Evolutionary conservation across 768 basidiomycete genomes (phyloP).

Genomic region (Collybiopsis confluens): DNA sequence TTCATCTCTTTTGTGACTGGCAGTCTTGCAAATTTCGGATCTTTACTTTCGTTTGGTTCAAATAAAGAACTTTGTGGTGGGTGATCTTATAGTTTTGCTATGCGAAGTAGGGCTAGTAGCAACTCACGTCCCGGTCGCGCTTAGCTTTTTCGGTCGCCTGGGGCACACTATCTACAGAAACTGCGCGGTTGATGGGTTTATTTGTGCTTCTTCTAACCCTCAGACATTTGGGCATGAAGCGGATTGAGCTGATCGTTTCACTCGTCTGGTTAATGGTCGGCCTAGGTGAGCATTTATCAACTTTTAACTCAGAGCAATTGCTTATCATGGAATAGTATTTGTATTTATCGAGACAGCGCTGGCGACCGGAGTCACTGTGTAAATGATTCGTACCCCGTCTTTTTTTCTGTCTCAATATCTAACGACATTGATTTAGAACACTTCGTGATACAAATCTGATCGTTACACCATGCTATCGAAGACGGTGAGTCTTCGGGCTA

Average conservation of each 20-base stretch:
- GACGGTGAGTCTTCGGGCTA: constrained; percentile 17
- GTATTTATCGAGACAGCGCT: constrained; percentile 36
- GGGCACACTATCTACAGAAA: constrained; percentile 37
- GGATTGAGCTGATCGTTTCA: constrained; percentile 27
- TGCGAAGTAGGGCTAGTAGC: no score
- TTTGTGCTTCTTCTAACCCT: constrained; percentile 32
- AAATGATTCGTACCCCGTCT: constrained; percentile 8
- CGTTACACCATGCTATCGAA: constrained; percentile 26
- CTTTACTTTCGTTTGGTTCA: constrained; percentile 22
- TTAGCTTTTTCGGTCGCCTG: constrained; percentile 42
- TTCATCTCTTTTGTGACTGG: constrained; percentile 26
- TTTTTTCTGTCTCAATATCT: not conserved
- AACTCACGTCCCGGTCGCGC: not conserved
- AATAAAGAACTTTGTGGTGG: constrained; percentile 16
- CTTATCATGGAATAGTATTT: constrained; percentile 22
- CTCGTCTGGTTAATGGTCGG: constrained; percentile 26
- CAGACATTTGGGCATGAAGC: constrained; percentile 21
- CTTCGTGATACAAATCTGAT: constrained; percentile 17
- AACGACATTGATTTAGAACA: constrained; percentile 7
- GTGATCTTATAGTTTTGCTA: not conserved
- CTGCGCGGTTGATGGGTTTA: constrained; percentile 35
- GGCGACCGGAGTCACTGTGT: constrained; percentile 31
- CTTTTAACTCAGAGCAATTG: not conserved
- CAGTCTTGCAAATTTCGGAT: constrained; percentile 25
- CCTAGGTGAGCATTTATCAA: constrained; percentile 25